These are phyloP conservation scores for Daldinia childiae DNA, from an alignment of 495 filamentous ascomycete species.

Conservation along the genomic window DNA sequence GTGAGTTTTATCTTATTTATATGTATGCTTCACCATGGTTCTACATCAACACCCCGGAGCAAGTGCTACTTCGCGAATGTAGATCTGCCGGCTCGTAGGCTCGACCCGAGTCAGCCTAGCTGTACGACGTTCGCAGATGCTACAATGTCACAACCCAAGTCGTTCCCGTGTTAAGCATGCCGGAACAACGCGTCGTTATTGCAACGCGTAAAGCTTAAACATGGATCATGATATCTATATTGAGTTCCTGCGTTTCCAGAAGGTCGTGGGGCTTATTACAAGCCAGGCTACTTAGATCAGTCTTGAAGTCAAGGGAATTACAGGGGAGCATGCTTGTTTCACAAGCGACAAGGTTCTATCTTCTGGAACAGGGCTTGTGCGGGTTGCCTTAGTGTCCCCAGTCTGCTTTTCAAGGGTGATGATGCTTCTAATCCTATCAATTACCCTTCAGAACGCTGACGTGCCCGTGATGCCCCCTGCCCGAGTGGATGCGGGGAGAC, in stretches of 20 bases:
- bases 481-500: conserved; percentile 44
- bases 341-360: conserved; percentile 41
- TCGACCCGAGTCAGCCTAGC: conserved; percentile 29
- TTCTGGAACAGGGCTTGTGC: conserved; percentile 46
- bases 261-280: conserved; percentile 40
- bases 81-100: conserved; percentile 36
- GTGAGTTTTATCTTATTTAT: conserved; percentile 40
- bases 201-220: conserved; percentile 28
- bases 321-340: conserved; percentile 48
- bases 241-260: conserved; percentile 34
- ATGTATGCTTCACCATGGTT: not conserved
- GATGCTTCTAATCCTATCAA: conserved; percentile 37
- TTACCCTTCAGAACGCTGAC: conserved; percentile 37
- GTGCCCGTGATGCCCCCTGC: conserved; percentile 39
- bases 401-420: conserved; percentile 30
- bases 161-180: conserved; percentile 8
- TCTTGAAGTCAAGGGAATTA: conserved; percentile 45
- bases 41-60: conserved; percentile 22
- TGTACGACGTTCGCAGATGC: conserved; percentile 19
- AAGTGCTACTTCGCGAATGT: conserved; percentile 38
- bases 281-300: conserved; percentile 42
- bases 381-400: conserved; percentile 42
- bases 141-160: conserved; percentile 4
- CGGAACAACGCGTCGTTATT: conserved; percentile 9
- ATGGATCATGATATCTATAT: conserved; percentile 26